Evolutionary conservation across 2,329 filamentous ascomycete species (phyloP).

Genomic region (Drechslerella dactyloides): DNA sequence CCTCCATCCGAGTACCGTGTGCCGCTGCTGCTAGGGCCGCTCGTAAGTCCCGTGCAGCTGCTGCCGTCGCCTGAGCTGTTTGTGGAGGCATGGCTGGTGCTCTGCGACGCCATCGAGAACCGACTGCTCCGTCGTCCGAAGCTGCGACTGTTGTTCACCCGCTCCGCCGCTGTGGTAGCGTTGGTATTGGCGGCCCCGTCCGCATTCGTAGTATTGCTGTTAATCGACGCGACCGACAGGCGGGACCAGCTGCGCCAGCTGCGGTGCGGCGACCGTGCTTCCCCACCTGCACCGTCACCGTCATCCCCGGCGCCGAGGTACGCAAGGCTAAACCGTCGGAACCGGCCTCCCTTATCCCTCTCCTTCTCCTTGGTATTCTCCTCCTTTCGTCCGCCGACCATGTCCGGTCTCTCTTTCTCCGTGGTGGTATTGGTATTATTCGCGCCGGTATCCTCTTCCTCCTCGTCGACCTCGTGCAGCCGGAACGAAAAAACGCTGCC

Average conservation of each 20-base stretch:
- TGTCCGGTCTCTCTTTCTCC: no score
- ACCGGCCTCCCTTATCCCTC: no score
- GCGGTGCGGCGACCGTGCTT: constrained; percentile 42
- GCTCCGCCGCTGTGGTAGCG: neutral
- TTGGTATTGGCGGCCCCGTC: no score
- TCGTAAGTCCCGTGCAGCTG: no score
- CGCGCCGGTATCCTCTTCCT: constrained; percentile 27
- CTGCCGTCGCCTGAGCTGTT: no score
- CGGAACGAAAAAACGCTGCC: neutral
- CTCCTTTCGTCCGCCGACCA: constrained; percentile 12
- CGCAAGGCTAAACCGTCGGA: constrained; percentile 47
- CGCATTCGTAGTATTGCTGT: no score
- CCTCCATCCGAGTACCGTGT: constrained; percentile 12
- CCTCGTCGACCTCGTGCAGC: constrained; percentile 16
- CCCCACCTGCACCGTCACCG: constrained; percentile 38
- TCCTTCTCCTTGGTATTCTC: constrained; percentile 9
- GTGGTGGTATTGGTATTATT: no score
- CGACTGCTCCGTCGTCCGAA: no score
- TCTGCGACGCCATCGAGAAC: no score
- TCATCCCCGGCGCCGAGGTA: constrained; percentile 48
- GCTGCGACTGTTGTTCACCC: no score
- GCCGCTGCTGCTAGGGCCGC: constrained; percentile 9
- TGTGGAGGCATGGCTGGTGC: no score
- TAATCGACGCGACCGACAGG: constrained; percentile 38
- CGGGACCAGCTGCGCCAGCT: constrained; percentile 46